A percentile compares a stretch with the other conserved stretches of the same genome.
These are phyloP conservation scores for Breviolum minutum DNA, from an alignment of 73 alveolate genomes.

Conservation along the genomic window DNA sequence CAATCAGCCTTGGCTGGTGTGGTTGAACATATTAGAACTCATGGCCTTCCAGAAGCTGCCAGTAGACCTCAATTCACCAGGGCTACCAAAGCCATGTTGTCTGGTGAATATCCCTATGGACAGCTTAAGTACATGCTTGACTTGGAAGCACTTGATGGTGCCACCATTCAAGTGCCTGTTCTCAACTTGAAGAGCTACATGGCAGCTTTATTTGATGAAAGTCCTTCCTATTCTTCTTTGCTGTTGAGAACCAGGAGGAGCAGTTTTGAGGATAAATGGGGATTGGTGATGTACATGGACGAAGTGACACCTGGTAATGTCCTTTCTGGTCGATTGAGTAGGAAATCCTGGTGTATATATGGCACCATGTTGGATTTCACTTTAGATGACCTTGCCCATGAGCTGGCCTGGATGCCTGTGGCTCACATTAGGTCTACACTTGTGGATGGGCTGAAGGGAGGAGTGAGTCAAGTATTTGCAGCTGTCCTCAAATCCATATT, in stretches of 20 bases:
- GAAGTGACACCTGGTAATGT: slow-evolving; percentile 34
- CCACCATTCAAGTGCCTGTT: neutral
- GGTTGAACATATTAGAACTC: neutral
- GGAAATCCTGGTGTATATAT: neutral
- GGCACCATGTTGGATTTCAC: neutral
- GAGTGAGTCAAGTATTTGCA: neutral
- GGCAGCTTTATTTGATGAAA: slow-evolving; percentile 26
- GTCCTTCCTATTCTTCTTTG: neutral
- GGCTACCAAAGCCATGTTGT: neutral
- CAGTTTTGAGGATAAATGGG: neutral
- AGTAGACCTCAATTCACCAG: slow-evolving; percentile 24
- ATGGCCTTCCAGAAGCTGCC: slow-evolving; percentile 7
- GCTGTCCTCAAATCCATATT: neutral
- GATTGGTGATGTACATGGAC: slow-evolving; percentile 12
- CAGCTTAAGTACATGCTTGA: neutral
- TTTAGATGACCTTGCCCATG: neutral
- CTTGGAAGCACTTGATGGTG: neutral
- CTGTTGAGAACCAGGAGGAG: neutral
- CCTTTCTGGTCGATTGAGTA: neutral
- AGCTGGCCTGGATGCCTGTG: slow-evolving; percentile 16
- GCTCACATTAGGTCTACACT: neutral
- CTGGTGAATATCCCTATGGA: neutral
- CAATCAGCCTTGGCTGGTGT: neutral
- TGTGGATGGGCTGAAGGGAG: neutral
- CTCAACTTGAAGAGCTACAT: slow-evolving; percentile 5